phyloP scores from a whole-genome alignment of 495 filamentous ascomycete species.

The Venustampulla echinocandica region DNA sequence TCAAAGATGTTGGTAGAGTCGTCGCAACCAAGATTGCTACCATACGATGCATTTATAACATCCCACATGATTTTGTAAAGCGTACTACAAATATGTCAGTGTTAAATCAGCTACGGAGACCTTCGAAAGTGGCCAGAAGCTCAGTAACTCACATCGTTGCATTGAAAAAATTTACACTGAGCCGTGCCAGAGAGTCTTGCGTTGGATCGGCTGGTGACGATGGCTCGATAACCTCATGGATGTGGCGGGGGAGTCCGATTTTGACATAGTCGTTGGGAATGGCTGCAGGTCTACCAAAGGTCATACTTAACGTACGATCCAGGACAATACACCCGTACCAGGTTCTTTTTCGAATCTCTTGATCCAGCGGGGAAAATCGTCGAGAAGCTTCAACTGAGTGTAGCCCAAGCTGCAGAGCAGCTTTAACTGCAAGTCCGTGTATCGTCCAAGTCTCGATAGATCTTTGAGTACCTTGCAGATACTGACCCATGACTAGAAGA shows the following conservation, averaged over 20 bases:
- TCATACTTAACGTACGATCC: slow-evolving; percentile 36
- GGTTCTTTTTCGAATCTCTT: slow-evolving; percentile 30
- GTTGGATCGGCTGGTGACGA: no score
- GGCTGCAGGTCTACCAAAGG: slow-evolving; percentile 30
- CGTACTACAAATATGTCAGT: no score
- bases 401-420: slow-evolving; percentile 31
- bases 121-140: not conserved
- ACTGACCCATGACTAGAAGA: slow-evolving; percentile 29
- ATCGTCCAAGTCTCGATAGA: slow-evolving; percentile 31
- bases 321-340: slow-evolving; percentile 36
- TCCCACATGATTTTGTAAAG: slow-evolving; percentile 20
- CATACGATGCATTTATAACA: slow-evolving; percentile 26
- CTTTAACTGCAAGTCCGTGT: slow-evolving; percentile 31
- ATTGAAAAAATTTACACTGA: slow-evolving; percentile 26
- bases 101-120: no score
- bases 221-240: no score
- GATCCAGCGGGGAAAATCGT: slow-evolving; percentile 25
- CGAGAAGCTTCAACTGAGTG: slow-evolving; percentile 26
- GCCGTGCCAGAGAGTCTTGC: slow-evolving; percentile 1
- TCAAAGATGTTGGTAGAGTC: not conserved
- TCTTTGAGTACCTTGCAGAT: slow-evolving; percentile 33
- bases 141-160: slow-evolving; percentile 29
- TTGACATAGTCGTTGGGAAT: slow-evolving; percentile 31
- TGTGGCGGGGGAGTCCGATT: slow-evolving; percentile 22
- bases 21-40: slow-evolving; percentile 28